Conservation (phyloP, 1,139 yeast species). For the Candida mesenterica region DNA sequence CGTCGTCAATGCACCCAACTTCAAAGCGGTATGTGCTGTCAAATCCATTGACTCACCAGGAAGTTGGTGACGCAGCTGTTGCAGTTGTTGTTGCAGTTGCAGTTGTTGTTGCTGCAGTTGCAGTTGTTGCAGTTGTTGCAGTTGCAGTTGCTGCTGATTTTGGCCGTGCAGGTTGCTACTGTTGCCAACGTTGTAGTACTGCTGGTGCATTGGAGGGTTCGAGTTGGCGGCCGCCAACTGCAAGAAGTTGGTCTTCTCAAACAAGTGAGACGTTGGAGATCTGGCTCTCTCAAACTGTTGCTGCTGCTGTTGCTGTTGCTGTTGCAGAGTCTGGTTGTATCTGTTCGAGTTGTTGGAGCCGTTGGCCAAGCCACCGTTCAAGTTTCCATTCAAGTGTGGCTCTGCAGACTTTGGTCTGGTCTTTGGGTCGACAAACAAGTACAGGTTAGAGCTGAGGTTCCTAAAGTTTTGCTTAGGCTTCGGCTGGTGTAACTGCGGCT, state of each 20-base stretch:
- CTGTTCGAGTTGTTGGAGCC: conserved; percentile 12
- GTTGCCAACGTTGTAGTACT: conserved; percentile 8
- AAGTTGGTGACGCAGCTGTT: conserved; percentile 9
- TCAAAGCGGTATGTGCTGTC: conserved; percentile 46
- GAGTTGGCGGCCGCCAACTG: conserved; percentile 44
- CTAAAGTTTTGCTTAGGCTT: conserved; percentile 36
- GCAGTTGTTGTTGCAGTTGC: conserved; percentile 9
- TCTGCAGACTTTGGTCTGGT: conserved; percentile 46
- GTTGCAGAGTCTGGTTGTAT: conserved; percentile 18
- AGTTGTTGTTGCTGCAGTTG: conserved; percentile 11
- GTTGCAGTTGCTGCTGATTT: conserved; percentile 7
- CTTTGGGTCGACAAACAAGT: conserved; percentile 30
- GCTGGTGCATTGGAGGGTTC: conserved; percentile 25
- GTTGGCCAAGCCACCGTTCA: conserved; percentile 3
- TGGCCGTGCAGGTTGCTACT: conserved; percentile 11
- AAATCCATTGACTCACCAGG: conserved; percentile 30
- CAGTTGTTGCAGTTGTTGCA: conserved; percentile 3
- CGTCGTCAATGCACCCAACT: conserved; percentile 62
- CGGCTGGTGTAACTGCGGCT: conserved; percentile 33
- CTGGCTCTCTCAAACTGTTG: conserved; percentile 36
- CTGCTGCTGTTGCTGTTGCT: conserved; percentile 19
- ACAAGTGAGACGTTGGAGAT: conserved; percentile 46
- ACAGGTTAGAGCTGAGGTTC: conserved; percentile 17
- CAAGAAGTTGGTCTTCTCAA: conserved; percentile 44
- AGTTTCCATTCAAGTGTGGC: conserved; percentile 22